Percentiles rank a stretch among this genome's conserved stretches.
Evolutionary conservation across 148 eudicot genomes (phyloP).

Genomic region (Vaccinium macrocarpon): DNA sequence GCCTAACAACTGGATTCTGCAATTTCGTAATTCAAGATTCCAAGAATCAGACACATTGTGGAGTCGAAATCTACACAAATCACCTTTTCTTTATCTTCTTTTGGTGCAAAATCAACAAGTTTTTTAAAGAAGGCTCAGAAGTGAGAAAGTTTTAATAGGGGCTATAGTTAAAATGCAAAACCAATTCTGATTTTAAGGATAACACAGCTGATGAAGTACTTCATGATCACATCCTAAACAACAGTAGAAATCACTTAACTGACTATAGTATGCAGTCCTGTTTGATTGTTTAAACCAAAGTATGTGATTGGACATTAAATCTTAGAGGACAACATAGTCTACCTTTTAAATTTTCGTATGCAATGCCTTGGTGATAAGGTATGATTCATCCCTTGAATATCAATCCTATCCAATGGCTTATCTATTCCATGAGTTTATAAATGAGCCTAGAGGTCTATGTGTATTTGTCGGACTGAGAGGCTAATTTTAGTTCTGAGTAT

Average conservation of each 20-base stretch:
- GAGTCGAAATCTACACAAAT: background rate
- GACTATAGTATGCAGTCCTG: background rate
- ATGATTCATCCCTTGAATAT: background rate
- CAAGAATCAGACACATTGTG: background rate
- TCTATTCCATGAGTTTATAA: background rate
- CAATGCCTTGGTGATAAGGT: background rate
- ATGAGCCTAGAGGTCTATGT: background rate
- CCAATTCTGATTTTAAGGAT: background rate
- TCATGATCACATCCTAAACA: background rate
- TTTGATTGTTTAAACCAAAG: background rate
- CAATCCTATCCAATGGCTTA: background rate
- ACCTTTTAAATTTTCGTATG: background rate
- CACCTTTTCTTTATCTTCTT: background rate
- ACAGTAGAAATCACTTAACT: background rate
- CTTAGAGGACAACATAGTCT: background rate
- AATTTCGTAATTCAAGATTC: background rate
- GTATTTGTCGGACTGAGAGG: background rate
- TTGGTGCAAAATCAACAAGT: background rate
- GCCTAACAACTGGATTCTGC: conserved; percentile 56
- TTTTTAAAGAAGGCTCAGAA: background rate
- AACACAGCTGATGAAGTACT: background rate
- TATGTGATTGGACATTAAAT: background rate
- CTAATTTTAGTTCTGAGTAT: background rate
- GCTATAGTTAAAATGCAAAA: background rate
- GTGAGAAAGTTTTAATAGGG: background rate